These are phyloP conservation scores for Macroventuria anomochaeta DNA, from an alignment of 2,329 filamentous ascomycete genomes.

Conservation along the genomic window DNA sequence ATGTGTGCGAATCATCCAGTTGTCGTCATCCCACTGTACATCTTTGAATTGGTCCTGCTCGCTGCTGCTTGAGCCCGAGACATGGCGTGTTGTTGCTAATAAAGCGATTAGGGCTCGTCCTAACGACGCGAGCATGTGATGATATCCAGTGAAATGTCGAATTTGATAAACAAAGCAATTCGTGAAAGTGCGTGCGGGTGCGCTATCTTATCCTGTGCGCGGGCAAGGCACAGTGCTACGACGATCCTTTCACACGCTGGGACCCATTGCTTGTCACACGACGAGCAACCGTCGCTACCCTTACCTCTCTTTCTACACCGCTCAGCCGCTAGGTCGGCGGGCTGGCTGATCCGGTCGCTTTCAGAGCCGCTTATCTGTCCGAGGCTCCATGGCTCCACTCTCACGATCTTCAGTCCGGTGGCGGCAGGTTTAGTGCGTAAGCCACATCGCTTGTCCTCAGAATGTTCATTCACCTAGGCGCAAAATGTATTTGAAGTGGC, in stretches of 20 bases:
- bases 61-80: conserved; percentile 22
- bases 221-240: neutral
- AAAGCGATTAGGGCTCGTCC: conserved; percentile 12
- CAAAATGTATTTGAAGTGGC: neutral
- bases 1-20: conserved; percentile 63
- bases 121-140: conserved; percentile 18
- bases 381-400: conserved; percentile 10
- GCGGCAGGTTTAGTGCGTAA: conserved; percentile 1
- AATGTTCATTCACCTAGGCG: neutral
- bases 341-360: conserved; percentile 6
- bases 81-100: conserved; percentile 17
- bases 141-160: neutral
- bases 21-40: conserved; percentile 65
- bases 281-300: neutral
- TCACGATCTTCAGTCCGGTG: neutral
- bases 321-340: conserved; percentile 8
- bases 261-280: conserved; percentile 4
- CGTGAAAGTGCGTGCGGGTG: neutral
- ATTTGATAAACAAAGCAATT: neutral
- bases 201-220: conserved; percentile 2
- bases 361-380: conserved; percentile 5
- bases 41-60: conserved; percentile 41
- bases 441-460: neutral
- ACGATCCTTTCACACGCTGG: conserved; percentile 1
- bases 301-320: conserved; percentile 7